These are phyloP conservation scores for Synura sp. DNA, from an alignment of 352 stramenopile species.

Conservation along the genomic window DNA sequence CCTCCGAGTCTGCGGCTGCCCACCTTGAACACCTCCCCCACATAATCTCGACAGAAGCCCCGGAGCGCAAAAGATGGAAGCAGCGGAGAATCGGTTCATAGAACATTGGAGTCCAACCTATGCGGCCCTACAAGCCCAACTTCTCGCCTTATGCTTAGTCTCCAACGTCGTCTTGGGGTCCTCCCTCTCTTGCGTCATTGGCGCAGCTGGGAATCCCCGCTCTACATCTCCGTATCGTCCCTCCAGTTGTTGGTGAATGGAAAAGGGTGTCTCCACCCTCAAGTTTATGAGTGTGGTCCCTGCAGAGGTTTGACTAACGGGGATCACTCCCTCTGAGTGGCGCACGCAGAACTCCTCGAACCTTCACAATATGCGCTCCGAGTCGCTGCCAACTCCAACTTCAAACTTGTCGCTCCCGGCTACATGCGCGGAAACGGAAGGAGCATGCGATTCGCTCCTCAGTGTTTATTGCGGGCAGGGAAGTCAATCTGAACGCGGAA, in stretches of 20 bases:
- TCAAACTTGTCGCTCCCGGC: too few species aligned
- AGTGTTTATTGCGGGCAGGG: too few species aligned
- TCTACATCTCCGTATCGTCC: background rate
- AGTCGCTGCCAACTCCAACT: too few species aligned
- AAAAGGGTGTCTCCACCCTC: background rate
- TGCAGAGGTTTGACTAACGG: background rate
- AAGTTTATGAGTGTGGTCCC: background rate
- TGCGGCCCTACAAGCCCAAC: too few species aligned
- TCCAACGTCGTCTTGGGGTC: background rate
- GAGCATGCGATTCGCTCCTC: too few species aligned
- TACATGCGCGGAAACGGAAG: too few species aligned
- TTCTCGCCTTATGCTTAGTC: background rate
- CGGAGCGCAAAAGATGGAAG: background rate
- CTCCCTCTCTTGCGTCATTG: background rate
- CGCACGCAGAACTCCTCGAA: too few species aligned
- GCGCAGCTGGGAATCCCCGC: background rate
- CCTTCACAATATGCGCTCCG: too few species aligned
- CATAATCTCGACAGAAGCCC: too few species aligned
- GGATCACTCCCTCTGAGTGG: constrained; percentile 1
- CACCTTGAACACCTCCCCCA: background rate
- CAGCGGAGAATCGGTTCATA: background rate
- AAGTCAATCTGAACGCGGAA: too few species aligned
- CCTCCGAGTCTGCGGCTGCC: background rate
- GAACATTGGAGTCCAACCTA: too few species aligned
- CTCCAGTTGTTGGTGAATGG: background rate